A percentile compares a stretch with the other conserved stretches of the same genome.
phyloP scores from a whole-genome alignment of 2,329 filamentous ascomycete species.

The Bipolaris zeicola region DNA sequence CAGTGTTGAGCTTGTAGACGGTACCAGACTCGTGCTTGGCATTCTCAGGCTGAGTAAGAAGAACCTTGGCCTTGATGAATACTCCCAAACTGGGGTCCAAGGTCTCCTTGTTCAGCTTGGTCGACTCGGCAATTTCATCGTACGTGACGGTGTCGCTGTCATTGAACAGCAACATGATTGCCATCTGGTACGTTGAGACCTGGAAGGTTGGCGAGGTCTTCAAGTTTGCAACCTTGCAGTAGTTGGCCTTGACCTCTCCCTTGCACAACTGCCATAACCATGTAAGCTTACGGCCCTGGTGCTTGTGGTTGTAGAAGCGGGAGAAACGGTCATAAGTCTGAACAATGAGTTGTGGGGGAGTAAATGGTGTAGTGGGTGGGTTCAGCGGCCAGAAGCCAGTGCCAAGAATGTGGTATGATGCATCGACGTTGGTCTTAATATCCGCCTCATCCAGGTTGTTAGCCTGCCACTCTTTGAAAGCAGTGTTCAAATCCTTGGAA shows the following conservation, averaged over 20 bases:
- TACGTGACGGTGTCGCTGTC: conserved; percentile 85
- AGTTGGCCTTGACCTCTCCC: conserved; percentile 92
- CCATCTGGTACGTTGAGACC: conserved; percentile 98
- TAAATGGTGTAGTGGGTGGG: conserved; percentile 85
- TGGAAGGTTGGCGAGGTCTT: conserved; percentile 97
- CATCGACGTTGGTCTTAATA: conserved; percentile 75
- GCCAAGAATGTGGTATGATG: conserved; percentile 89
- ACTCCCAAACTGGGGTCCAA: conserved; percentile 86
- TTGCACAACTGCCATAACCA: conserved; percentile 99
- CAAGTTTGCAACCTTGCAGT: conserved; percentile 67
- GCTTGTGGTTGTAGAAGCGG: conserved; percentile 93
- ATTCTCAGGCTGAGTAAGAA: conserved; percentile 72
- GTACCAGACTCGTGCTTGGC: conserved; percentile 80
- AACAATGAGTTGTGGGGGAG: conserved; percentile 81
- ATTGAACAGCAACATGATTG: conserved; percentile 92
- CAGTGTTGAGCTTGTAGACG: conserved; percentile 83
- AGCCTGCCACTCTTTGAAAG: conserved; percentile 79
- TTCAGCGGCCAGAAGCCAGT: conserved; percentile 97
- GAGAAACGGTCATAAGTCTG: conserved; percentile 89
- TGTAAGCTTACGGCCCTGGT: conserved; percentile 92
- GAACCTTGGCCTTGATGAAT: conserved; percentile 90
- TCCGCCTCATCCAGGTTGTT: conserved; percentile 68
- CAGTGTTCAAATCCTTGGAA: conserved; percentile 92
- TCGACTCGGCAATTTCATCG: conserved; percentile 83
- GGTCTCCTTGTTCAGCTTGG: conserved; percentile 77